Evolutionary conservation across 805 yeast species (phyloP).

Genomic region (Lipomyces chichibuensis): DNA sequence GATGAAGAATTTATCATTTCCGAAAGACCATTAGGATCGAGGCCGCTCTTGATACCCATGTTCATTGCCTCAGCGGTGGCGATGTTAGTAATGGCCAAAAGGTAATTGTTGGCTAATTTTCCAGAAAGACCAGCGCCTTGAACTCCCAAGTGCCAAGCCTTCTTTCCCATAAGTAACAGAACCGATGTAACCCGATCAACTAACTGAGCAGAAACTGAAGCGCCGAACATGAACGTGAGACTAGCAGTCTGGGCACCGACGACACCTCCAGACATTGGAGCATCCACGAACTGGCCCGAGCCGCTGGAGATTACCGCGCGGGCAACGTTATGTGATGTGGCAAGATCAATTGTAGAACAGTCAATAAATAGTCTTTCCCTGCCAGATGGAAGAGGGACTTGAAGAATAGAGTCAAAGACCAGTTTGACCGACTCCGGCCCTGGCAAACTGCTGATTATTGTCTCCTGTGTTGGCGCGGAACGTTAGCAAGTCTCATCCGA

Average conservation of each 20-base stretch:
- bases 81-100: constrained; percentile 3
- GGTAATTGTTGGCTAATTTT: constrained; percentile 3
- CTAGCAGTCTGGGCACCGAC: constrained; percentile 5
- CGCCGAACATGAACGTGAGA: constrained; percentile 7
- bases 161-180: constrained; percentile 6
- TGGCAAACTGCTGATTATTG: constrained; percentile 3
- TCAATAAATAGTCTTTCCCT: constrained; percentile 5
- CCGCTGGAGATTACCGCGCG: constrained; percentile 2
- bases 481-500: not conserved
- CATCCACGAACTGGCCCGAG: constrained; percentile 3
- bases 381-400: not conserved
- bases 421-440: constrained; percentile 4
- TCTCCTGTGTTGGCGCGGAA: not conserved
- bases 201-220: constrained; percentile 3
- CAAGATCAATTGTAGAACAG: constrained; percentile 5
- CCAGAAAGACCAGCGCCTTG: constrained; percentile 5
- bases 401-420: constrained; percentile 1
- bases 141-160: constrained; percentile 6
- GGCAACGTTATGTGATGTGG: constrained; percentile 4
- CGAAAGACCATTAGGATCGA: constrained; percentile 7
- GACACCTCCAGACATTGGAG: constrained; percentile 7
- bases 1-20: constrained; percentile 7
- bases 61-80: constrained; percentile 8
- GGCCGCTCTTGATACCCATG: constrained; percentile 7
- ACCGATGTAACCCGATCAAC: constrained; percentile 2